These are phyloP conservation scores for Myrmaecium sp. DNA, from an alignment of 2,329 filamentous ascomycete species.

Conservation along the genomic window DNA sequence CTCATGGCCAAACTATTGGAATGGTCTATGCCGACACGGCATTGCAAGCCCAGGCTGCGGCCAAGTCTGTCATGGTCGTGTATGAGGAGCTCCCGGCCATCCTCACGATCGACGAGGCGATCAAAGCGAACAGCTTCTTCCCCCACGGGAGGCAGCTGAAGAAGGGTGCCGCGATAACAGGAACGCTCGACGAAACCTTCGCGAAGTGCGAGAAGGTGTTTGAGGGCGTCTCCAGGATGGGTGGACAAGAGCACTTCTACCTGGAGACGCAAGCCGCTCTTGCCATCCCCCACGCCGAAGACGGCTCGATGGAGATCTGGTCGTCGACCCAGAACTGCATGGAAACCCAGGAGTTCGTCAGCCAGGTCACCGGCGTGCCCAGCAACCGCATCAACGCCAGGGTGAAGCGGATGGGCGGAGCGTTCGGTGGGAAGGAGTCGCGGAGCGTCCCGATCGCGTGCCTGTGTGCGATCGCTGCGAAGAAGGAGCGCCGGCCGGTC, in stretches of 20 bases:
- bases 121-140: conserved; percentile 74
- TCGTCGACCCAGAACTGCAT: conserved; percentile 23
- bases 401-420: conserved; percentile 82
- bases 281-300: conserved; percentile 71
- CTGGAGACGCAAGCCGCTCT: conserved; percentile 79
- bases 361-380: conserved; percentile 64
- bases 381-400: conserved; percentile 78
- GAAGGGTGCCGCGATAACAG: conserved; percentile 40
- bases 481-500: conserved; percentile 67
- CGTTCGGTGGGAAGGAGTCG: conserved; percentile 88
- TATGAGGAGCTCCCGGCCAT: conserved; percentile 80
- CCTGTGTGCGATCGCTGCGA: conserved; percentile 68
- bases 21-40: conserved; percentile 69
- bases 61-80: conserved; percentile 66
- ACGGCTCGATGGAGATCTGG: conserved; percentile 83
- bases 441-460: conserved; percentile 68
- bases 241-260: conserved; percentile 94
- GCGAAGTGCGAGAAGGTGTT: conserved; percentile 64
- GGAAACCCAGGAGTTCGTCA: conserved; percentile 43
- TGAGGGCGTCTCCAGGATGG: conserved; percentile 68
- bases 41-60: conserved; percentile 59
- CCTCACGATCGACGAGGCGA: conserved; percentile 86
- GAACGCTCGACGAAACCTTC: conserved; percentile 54
- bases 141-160: conserved; percentile 63
- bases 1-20: conserved; percentile 79